Percentiles rank a stretch among this genome's conserved stretches.
Evolutionary conservation across 805 yeast species (phyloP).

Genomic region (Torulaspora gathmanii): DNA sequence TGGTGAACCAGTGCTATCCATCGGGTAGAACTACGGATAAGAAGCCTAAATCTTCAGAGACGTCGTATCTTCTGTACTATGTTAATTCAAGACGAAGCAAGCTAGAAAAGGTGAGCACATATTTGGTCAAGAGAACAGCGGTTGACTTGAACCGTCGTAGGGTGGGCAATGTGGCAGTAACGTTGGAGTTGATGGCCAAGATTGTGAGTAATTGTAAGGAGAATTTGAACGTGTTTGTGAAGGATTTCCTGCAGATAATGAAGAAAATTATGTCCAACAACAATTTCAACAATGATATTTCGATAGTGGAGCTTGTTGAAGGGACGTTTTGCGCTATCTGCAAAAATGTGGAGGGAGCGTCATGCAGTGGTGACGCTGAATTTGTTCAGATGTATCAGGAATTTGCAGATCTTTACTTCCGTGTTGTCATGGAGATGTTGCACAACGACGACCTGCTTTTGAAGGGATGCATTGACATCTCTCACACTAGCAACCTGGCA

Average conservation of each 20-base stretch:
- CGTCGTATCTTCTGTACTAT: conserved; percentile 81
- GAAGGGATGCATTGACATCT: conserved; percentile 33
- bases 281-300: conserved; percentile 50
- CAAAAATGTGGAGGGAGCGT: conserved; percentile 51
- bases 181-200: conserved; percentile 63
- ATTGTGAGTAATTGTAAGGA: conserved; percentile 73
- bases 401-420: conserved; percentile 35
- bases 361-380: conserved; percentile 59
- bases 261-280: conserved; percentile 40
- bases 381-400: conserved; percentile 47
- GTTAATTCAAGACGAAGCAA: conserved; percentile 87
- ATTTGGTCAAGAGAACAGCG: conserved; percentile 56
- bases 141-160: conserved; percentile 57
- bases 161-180: conserved; percentile 78
- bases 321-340: conserved; percentile 48
- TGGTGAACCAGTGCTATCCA: conserved; percentile 89
- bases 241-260: conserved; percentile 59
- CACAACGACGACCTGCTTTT: conserved; percentile 31
- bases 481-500: conserved; percentile 29
- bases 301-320: conserved; percentile 51
- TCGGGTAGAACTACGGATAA: conserved; percentile 82
- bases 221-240: conserved; percentile 78
- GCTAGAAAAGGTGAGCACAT: conserved; percentile 76
- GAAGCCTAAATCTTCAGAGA: conserved; percentile 87
- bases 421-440: conserved; percentile 22